Evolutionary conservation across 345 rosid species (phyloP), one percentile per base, ranked within the genome.

Genomic region (Brassica incana): DNA sequence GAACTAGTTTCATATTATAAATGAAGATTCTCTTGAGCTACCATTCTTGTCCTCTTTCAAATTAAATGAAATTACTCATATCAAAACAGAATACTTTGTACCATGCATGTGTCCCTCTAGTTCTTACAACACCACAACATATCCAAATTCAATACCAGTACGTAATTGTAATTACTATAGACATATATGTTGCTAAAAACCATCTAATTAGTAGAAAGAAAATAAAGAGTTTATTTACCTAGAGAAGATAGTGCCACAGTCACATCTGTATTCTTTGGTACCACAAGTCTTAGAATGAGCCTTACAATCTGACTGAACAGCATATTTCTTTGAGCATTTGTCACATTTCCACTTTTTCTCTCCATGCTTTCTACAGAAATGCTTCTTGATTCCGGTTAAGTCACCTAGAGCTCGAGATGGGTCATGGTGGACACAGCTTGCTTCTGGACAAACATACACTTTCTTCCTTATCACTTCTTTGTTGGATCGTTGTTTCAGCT

Each of bases 271-370:
- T 86, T 94, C 97, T 75, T 88, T 88, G 33, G 98, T 92, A 78
- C 97, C 98, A 79, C 98, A 94, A 67, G 93, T 92, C 87, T 89
- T 94, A 36, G 97, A 88, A 74, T 94, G 98, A 81, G 98, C 98
- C 78, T 91, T 92, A 90, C 98, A 94, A 78, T 94, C 98, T 2
- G 98, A 94, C 80, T 91, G 97, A 86, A 94, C 98, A 33, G 98
- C 98, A 70, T 94, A 94, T 74, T 88, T 86, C 88, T 94, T 94
- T 5, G 92, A 86, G 77, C 98, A 94, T 72, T 91, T 94, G 56
- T 90, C 97, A 66, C 98, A 94, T 86, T 94, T 91, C 98, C 98
- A 94, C 76, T 94, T 94, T 85, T 88, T 94, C 80, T 92, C 98
- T 2, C 98, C 97, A 77, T 94, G 98, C 83, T 94, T 94, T 81